Percentiles rank a stretch among this genome's conserved stretches.
Evolutionary conservation across 768 basidiomycete species (phyloP).

Genomic region (Amylocystis lapponica): DNA sequence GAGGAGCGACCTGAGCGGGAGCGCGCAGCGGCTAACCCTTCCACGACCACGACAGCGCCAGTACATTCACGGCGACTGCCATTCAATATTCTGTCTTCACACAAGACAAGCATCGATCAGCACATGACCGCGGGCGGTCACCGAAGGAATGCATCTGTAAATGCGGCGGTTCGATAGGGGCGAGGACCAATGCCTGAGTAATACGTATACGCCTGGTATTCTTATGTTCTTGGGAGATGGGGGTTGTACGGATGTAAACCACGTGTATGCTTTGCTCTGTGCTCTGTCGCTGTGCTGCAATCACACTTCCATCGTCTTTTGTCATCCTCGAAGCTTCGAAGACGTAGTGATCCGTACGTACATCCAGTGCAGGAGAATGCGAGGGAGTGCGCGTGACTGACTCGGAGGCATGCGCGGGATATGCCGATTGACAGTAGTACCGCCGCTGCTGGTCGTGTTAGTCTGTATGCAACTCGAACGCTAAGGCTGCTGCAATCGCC

Average conservation of each 20-base stretch:
- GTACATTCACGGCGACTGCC: slow-evolving; percentile 48
- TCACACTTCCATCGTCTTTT: no score
- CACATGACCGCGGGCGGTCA: slow-evolving; percentile 27
- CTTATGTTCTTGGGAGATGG: background rate
- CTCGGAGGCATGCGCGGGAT: no score
- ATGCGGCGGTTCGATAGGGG: slow-evolving; percentile 14
- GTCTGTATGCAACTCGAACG: no score
- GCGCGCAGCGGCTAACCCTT: background rate
- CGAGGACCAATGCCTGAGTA: background rate
- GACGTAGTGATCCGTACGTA: no score
- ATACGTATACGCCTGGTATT: background rate
- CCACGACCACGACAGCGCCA: slow-evolving; percentile 8
- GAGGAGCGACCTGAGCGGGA: slow-evolving; percentile 37
- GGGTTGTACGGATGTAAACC: background rate
- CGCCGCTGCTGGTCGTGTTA: no score
- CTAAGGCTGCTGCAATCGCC: no score
- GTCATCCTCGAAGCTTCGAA: no score
- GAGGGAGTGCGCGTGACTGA: no score
- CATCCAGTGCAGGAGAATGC: no score
- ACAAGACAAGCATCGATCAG: slow-evolving; percentile 27
- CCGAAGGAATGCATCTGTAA: slow-evolving; percentile 38
- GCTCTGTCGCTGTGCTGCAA: background rate
- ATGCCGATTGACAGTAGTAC: no score
- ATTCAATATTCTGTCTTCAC: slow-evolving; percentile 55
- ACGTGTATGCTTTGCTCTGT: background rate